A percentile compares a stretch with the other conserved stretches of the same genome.
These are phyloP conservation scores for Penicillium soppii DNA, from an alignment of 495 filamentous ascomycete genomes.

Conservation along the genomic window DNA sequence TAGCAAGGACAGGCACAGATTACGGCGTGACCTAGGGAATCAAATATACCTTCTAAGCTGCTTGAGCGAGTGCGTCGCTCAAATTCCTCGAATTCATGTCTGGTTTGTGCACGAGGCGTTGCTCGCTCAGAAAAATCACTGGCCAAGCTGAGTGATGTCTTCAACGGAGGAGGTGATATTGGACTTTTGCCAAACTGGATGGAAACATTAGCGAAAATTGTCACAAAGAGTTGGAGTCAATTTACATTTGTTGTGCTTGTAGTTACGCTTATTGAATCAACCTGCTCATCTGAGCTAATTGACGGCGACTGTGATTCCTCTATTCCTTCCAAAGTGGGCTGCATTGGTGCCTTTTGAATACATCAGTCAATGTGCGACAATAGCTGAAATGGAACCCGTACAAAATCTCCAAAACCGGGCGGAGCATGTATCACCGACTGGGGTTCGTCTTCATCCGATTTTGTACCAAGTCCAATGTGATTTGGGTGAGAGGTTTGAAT, in stretches of 20 bases:
- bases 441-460: slow-evolving; percentile 68
- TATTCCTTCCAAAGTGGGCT: not conserved
- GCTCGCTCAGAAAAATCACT: slow-evolving; percentile 64
- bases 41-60: slow-evolving; percentile 67
- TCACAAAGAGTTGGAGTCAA: not conserved
- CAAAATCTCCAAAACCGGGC: slow-evolving; percentile 73
- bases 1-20: slow-evolving; percentile 11
- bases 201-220: slow-evolving; percentile 7
- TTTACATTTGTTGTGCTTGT: slow-evolving; percentile 18
- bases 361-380: slow-evolving; percentile 1
- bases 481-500: slow-evolving; percentile 61
- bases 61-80: slow-evolving; percentile 49
- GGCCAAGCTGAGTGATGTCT: slow-evolving; percentile 66
- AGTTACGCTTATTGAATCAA: slow-evolving; percentile 12
- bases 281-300: slow-evolving; percentile 1
- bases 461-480: slow-evolving; percentile 48
- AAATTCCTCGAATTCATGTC: slow-evolving; percentile 64
- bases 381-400: slow-evolving; percentile 38
- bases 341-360: slow-evolving; percentile 4
- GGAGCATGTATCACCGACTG: slow-evolving; percentile 88
- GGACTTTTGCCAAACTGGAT: slow-evolving; percentile 36
- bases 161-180: slow-evolving; percentile 63
- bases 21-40: not conserved
- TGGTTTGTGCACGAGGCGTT: slow-evolving; percentile 80
- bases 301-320: slow-evolving; percentile 6